Base-by-base conservation (phyloP, 805 yeast genomes). In the Candida fluviatilis region DNA sequence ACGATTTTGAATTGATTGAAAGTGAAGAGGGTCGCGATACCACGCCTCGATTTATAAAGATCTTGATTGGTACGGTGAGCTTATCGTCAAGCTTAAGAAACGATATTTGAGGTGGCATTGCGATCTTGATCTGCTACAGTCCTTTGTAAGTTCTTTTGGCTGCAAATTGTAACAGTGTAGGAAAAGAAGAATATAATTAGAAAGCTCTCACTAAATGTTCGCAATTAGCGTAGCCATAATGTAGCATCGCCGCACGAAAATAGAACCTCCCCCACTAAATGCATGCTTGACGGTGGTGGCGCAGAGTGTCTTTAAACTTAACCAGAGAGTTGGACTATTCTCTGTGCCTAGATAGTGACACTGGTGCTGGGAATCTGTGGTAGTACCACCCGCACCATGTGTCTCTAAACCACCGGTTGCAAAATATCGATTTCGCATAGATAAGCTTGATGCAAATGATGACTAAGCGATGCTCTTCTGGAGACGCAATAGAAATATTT, bases 301-400 rank as follows among this genome's bases (percentile, higher is more conserved):
- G 62, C 63, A 58, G 62, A 58, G 63, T 51, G 51, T 61, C 45
- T 35, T 38, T 47, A 39, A n/a, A 11, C n/a, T n/a, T n/a, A n/a
- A n/a, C n/a, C n/a, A n/a, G n/a, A n/a, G n/a, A n/a, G n/a, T n/a
- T n/a, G n/a, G n/a, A n/a, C n/a, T n/a, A n/a, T n/a, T n/a, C n/a
- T n/a, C n/a, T n/a, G n/a, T n/a, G n/a, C n/a, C n/a, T n/a, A n/a
- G n/a, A n/a, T n/a, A n/a, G n/a, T n/a, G n/a, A n/a, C n/a, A n/a
- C n/a, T n/a, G n/a, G n/a, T n/a, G n/a, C n/a, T n/a, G n/a, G n/a
- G n/a, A n/a, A n/a, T n/a, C n/a, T n/a, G n/a, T n/a, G n/a, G n/a
- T n/a, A n/a, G n/a, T n/a, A n/a, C n/a, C n/a, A n/a, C n/a, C n/a
- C n/a, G n/a, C n/a, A n/a, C n/a, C n/a, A n/a, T n/a, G n/a, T n/a